Evolutionary conservation across 73 alveolate species (phyloP), one percentile per base, ranked within the genome.

Genomic region (Uronychia binucleata): DNA sequence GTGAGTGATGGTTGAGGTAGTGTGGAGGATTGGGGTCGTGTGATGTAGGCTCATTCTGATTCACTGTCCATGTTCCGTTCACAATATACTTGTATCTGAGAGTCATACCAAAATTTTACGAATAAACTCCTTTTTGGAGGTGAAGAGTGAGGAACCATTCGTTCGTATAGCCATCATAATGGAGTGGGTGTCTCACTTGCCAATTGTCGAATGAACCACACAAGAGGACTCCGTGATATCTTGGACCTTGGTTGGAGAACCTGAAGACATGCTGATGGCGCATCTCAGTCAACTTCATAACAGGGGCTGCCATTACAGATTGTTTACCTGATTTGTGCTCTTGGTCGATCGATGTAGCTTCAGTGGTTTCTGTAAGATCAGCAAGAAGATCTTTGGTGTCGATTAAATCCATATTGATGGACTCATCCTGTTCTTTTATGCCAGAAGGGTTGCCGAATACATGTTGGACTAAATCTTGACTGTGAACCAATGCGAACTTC

Each of bases 201-300:
- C 99, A 98, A 60, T 97, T 92, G 91, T 98, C 99, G 90, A 98
- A 97, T 31, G 99, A 92, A 29, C 99, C 99, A 31, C 98, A 90
- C 11, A 97, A 83, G 60, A 93, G 88, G 58, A 97, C 99, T 35
- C 90, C 32, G 26, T 57, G 75, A 30, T 84, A 74, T 27, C 94
- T 59, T 8, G 87, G 90, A 25, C 94, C 92, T 11, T 58, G 28
- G 58, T 79, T 78, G 31, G 91, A 80, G 88, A 87, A 30, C 80
- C 60, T 81, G 82, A 86, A 77, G 13, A 57, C 91, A 58, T 78
- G 84, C 34, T 79, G 91, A 77, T 30, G 74, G 27, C 87, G 34
- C 29, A 58, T 77, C n/a, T n/a, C n/a, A n/a, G n/a, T n/a, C n/a
- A n/a, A n/a, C n/a, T n/a, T n/a, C n/a, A n/a, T n/a, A n/a, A n/a